Evolutionary conservation across 768 basidiomycete species (phyloP).

Genomic region (Amanita rubescens): DNA sequence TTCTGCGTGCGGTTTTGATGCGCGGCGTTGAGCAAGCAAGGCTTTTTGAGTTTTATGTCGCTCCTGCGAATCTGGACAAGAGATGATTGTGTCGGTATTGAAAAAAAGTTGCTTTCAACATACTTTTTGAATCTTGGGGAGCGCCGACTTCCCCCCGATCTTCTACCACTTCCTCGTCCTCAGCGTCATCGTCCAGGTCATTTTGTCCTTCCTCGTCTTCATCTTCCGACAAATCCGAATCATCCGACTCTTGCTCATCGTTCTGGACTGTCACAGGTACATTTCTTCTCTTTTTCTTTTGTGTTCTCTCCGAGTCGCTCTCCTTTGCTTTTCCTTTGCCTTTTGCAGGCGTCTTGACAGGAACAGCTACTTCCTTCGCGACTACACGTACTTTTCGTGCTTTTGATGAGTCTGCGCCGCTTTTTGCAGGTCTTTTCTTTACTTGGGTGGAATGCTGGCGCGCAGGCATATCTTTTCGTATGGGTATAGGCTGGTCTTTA

Average conservation of each 20-base stretch:
- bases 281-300: slow-evolving; percentile 1
- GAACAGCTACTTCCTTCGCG: background rate
- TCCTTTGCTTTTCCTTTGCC: slow-evolving; percentile 1
- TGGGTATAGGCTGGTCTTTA: too few species aligned
- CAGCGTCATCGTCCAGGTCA: background rate
- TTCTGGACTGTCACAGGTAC: background rate
- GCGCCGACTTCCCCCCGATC: slow-evolving; percentile 25
- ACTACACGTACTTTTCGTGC: slow-evolving; percentile 3
- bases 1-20: slow-evolving; percentile 70
- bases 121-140: slow-evolving; percentile 57
- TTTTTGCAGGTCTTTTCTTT: background rate
- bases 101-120: slow-evolving; percentile 7
- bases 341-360: background rate
- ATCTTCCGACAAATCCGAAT: slow-evolving; percentile 2
- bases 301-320: background rate
- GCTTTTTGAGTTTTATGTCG: slow-evolving; percentile 65
- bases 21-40: slow-evolving; percentile 61
- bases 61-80: slow-evolving; percentile 48
- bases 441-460: background rate
- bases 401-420: background rate
- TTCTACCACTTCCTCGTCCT: slow-evolving; percentile 33
- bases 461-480: slow-evolving; percentile 4
- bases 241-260: background rate
- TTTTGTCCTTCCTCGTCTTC: background rate
- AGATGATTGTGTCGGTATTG: slow-evolving; percentile 1